A percentile compares a stretch with the other conserved stretches of the same genome.
These are phyloP conservation scores for Trametes punicea DNA, from an alignment of 768 basidiomycete genomes.

Conservation along the genomic window DNA sequence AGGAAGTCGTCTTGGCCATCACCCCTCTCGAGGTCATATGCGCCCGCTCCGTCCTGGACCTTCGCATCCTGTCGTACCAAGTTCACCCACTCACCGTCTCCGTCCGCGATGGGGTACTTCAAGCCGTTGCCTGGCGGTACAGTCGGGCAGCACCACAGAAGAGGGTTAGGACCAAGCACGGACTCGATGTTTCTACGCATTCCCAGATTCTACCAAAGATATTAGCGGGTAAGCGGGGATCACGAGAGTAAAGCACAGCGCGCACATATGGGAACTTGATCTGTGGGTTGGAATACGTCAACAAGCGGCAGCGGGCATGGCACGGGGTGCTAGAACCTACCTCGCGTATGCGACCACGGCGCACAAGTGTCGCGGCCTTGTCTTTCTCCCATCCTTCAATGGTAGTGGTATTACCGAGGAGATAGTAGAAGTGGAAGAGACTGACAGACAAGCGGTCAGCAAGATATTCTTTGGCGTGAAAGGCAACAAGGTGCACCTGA, in stretches of 20 bases:
- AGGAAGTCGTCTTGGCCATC: conserved; percentile 7
- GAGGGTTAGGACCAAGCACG: conserved; percentile 70
- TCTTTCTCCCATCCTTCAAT: conserved; percentile 99
- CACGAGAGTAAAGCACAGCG: neutral
- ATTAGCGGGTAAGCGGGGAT: neutral
- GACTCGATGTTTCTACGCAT: conserved; percentile 66
- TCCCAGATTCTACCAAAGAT: conserved; percentile 70
- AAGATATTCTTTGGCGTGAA: neutral
- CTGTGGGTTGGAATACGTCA: conserved; percentile 33
- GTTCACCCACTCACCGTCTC: conserved; percentile 72
- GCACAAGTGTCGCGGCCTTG: conserved; percentile 80
- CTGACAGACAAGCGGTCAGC: conserved; percentile 35
- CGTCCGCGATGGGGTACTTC: conserved; percentile 66
- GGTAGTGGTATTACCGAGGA: conserved; percentile 84
- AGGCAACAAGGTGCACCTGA: conserved; percentile 55
- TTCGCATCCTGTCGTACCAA: conserved; percentile 25
- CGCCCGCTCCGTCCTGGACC: neutral
- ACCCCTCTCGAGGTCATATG: conserved; percentile 8
- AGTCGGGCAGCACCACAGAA: conserved; percentile 85
- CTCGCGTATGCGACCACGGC: conserved; percentile 81
- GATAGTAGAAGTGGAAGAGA: conserved; percentile 79
- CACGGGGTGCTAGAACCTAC: conserved; percentile 33
- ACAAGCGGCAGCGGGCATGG: neutral
- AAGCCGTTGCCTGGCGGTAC: conserved; percentile 67
- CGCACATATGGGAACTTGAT: conserved; percentile 92